These are phyloP conservation scores for Triadica sebifera DNA, from an alignment of 345 rosid genomes.

Conservation along the genomic window DNA sequence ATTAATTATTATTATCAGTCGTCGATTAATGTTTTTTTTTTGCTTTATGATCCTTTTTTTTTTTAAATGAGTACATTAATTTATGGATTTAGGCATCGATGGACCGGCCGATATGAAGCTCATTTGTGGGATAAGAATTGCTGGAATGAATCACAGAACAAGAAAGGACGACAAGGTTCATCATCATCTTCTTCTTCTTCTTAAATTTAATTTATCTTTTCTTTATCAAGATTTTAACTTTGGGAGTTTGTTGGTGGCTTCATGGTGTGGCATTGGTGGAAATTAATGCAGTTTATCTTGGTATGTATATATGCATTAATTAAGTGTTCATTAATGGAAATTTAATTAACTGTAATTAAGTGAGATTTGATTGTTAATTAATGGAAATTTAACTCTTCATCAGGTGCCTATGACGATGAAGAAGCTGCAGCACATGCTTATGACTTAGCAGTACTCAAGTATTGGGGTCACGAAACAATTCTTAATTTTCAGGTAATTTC, in stretches of 20 bases:
- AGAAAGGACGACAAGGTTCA: conserved; percentile 85
- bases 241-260: no score
- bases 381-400: conserved; percentile 9
- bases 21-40: no score
- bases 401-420: conserved; percentile 90
- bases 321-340: background rate
- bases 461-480: conserved; percentile 80
- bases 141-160: conserved; percentile 80
- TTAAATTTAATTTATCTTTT: no score
- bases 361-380: no score
- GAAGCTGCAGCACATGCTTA: conserved; percentile 90
- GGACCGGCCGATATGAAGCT: conserved; percentile 87
- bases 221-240: background rate
- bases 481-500: conserved; percentile 74
- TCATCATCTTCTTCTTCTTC: no score
- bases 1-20: no score
- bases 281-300: conserved; percentile 21
- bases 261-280: conserved; percentile 2
- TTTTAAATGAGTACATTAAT: no score
- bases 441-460: conserved; percentile 92
- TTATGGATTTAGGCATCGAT: conserved; percentile 56
- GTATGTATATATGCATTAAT: background rate
- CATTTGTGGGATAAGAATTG: conserved; percentile 85
- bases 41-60: background rate
- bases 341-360: background rate